Evolutionary conservation across 75 land plant species (phyloP).

Genomic region (Azolla pinnata): DNA sequence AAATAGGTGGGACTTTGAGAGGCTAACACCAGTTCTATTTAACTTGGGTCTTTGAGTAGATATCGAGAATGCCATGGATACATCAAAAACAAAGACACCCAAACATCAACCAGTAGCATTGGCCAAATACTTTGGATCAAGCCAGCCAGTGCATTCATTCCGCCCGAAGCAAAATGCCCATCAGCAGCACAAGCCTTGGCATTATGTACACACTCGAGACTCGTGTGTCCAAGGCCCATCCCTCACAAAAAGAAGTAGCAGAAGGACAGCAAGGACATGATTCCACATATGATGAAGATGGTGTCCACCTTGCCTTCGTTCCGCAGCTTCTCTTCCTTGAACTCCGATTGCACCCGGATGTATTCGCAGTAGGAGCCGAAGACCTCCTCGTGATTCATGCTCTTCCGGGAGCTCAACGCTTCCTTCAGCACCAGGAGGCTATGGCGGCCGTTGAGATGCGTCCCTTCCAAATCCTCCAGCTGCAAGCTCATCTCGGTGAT

Average conservation of each 20-base stretch:
- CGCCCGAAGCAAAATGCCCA: too few relatives aligned
- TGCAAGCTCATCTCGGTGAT: slow-evolving; percentile 34
- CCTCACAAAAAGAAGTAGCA: background rate
- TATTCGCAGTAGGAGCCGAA: slow-evolving; percentile 18
- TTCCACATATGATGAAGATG: slow-evolving; percentile 18
- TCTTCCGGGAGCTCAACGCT: slow-evolving; percentile 20
- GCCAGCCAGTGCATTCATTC: too few relatives aligned
- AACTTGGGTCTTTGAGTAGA: too few relatives aligned
- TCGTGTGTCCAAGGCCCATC: too few relatives aligned
- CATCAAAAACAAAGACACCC: too few relatives aligned
- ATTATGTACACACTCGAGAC: too few relatives aligned
- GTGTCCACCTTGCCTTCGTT: slow-evolving; percentile 22
- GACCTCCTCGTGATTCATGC: slow-evolving; percentile 6
- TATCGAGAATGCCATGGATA: too few relatives aligned
- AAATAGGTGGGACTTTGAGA: too few relatives aligned
- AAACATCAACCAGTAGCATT: too few relatives aligned
- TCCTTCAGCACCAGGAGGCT: slow-evolving; percentile 13
- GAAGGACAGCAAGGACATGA: slow-evolving; percentile 4
- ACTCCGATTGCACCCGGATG: background rate
- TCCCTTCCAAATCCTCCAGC: slow-evolving; percentile 31
- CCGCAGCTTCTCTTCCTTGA: slow-evolving; percentile 19
- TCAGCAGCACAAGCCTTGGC: too few relatives aligned
- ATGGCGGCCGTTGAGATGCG: slow-evolving; percentile 25
- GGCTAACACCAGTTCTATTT: too few relatives aligned
- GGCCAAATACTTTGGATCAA: too few relatives aligned